Evolutionary conservation across 768 basidiomycete genomes (phyloP), one percentile per base, ranked within the genome.

Genomic region (Amanita rimosa): DNA sequence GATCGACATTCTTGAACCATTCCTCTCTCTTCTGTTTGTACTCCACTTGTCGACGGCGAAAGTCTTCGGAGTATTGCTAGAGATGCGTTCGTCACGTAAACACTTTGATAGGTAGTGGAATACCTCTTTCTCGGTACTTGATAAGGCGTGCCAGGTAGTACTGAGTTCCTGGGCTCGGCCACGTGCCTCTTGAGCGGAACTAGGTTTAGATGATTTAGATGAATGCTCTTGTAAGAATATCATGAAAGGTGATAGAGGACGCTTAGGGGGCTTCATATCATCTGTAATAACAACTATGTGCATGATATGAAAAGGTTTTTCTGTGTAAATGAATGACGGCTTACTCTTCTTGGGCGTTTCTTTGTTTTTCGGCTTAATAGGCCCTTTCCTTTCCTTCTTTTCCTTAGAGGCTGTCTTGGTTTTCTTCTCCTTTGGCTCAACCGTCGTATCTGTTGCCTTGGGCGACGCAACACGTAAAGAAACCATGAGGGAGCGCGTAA

Each of bases 81-180:
- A 4, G 19, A 26, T 4, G 5, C 19, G 19, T 17, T 27, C 16
- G 38, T 24, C n/a, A 24, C 21, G 22, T 21, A 2, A 22, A 26
- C 37, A 22, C 31, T 33, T 24, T 4, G 39, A 19, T n/a, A 19
- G 7, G 22, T 29, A 41, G n/a, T 46, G 3, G 10, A 60, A 19
- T 29, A 69, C 71, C 54, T 69, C 55, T 45, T 64, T 72, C 49
- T 72, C 64, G 3, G 48, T 54, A 9, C 54, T 56, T 4, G 67
- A 51, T n/a, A 70, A 51, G 3, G 41, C 51, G 0, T 41, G 58
- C 72, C 71, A 73, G 3, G 51, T 45, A 31, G n/a, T 40, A 13
- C 26, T 24, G 17, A 13, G 21, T 8, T 46, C 46, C n/a, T 27
- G 51, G 5, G 19, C 3, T 14, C 6, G 34, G 14, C 7, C 31